These are phyloP conservation scores for Euphorbia schlechtendalii DNA, from an alignment of 441 rosid genomes.

Conservation along the genomic window DNA sequence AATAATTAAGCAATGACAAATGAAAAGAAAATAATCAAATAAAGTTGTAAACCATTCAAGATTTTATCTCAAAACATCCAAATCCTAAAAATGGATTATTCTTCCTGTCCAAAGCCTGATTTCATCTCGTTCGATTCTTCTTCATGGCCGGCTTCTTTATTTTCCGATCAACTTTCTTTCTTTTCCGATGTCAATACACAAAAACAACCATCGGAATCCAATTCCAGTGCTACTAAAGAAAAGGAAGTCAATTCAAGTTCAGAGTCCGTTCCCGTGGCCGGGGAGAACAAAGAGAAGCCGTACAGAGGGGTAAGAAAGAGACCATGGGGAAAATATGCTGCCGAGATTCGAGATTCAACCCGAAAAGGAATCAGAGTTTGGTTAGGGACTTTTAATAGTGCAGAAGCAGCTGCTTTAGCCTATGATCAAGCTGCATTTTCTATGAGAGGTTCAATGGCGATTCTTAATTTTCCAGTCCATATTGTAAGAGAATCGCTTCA, in stretches of 20 bases:
- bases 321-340: constrained; percentile 91
- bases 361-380: constrained; percentile 79
- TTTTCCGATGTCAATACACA: background rate
- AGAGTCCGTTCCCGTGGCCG: constrained; percentile 15
- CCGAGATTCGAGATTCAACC: constrained; percentile 89
- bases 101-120: background rate
- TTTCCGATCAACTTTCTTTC: constrained; percentile 11
- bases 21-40: background rate
- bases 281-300: constrained; percentile 36
- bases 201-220: constrained; percentile 27
- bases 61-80: background rate
- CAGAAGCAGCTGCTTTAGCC: constrained; percentile 82
- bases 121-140: constrained; percentile 23
- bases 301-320: constrained; percentile 78
- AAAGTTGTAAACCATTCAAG: no score
- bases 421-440: constrained; percentile 92
- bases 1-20: background rate
- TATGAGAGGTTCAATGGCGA: constrained; percentile 57
- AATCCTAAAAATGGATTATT: constrained; percentile 24
- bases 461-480: constrained; percentile 68
- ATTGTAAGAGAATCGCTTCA: constrained; percentile 60
- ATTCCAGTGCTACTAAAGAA: constrained; percentile 28
- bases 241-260: constrained; percentile 43
- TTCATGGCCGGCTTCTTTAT: constrained; percentile 13
- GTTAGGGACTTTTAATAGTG: constrained; percentile 78